Evolutionary conservation across 305 asterid genomes (phyloP).

Genomic region (Fraxinus greggii): DNA sequence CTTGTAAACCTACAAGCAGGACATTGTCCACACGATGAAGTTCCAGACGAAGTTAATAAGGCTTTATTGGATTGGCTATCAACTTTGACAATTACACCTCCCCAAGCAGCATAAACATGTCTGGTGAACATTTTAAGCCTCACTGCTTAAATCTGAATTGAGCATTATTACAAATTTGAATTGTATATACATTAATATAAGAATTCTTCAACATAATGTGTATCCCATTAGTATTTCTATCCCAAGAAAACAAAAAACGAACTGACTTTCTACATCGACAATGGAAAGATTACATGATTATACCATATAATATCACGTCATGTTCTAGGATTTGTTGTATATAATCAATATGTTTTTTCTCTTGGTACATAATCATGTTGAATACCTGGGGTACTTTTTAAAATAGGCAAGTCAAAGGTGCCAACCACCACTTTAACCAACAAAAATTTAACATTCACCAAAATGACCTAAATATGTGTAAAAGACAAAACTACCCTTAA

Average conservation of each 20-base stretch:
- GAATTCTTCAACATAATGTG: not conserved
- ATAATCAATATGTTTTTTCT: not conserved
- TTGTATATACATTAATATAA: not conserved
- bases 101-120: conserved; percentile 38
- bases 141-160: not conserved
- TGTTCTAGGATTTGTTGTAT: not conserved
- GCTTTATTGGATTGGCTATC: conserved; percentile 78
- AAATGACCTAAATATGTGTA: too few species aligned
- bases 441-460: too few species aligned
- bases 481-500: too few species aligned
- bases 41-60: conserved; percentile 77
- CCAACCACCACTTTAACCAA: too few species aligned
- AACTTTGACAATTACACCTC: conserved; percentile 26
- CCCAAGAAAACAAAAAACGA: not conserved
- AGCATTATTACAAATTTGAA: not conserved
- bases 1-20: conserved; percentile 81
- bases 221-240: not conserved
- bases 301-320: not conserved
- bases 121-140: not conserved
- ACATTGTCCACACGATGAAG: conserved; percentile 97
- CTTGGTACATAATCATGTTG: not conserved
- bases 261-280: not conserved
- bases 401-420: too few species aligned
- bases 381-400: too few species aligned
- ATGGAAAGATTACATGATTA: not conserved